phyloP scores from a whole-genome alignment of 495 filamentous ascomycete species.

The Symbiotaphrina buchneri region DNA sequence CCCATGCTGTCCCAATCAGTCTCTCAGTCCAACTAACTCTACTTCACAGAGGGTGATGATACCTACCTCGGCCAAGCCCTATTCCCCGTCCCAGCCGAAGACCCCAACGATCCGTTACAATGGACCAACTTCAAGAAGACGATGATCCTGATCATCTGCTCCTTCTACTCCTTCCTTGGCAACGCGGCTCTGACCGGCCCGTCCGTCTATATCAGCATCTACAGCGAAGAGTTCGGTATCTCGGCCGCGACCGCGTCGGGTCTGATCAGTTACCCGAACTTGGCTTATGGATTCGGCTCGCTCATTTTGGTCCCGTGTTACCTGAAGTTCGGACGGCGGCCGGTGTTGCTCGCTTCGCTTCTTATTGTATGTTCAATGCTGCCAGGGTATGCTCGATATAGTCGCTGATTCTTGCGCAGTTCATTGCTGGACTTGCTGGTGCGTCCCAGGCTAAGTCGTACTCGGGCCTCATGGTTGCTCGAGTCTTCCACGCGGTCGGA shows the following conservation, averaged over 20 bases:
- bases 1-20: no score
- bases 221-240: constrained; percentile 28
- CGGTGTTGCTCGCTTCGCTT: no score
- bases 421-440: no score
- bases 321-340: constrained; percentile 39
- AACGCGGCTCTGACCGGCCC: constrained; percentile 34
- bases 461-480: no score
- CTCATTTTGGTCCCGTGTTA: constrained; percentile 38
- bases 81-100: constrained; percentile 36
- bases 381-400: no score
- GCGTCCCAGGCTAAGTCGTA: no score
- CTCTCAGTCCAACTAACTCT: no score
- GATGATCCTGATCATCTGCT: constrained; percentile 32
- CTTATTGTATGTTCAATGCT: no score
- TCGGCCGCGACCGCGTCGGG: constrained; percentile 25
- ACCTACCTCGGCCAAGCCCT: constrained; percentile 35
- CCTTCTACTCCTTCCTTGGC: constrained; percentile 36
- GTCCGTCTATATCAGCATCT: constrained; percentile 35
- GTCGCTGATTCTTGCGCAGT: no score
- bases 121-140: constrained; percentile 37
- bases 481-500: no score
- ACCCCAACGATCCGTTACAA: constrained; percentile 37
- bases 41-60: constrained; percentile 30
- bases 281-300: constrained; percentile 34
- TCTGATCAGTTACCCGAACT: constrained; percentile 36